Conservation (phyloP, 176 grass and related monocot genomes). For the bread wheat (Triticum aestivum) region DNA sequence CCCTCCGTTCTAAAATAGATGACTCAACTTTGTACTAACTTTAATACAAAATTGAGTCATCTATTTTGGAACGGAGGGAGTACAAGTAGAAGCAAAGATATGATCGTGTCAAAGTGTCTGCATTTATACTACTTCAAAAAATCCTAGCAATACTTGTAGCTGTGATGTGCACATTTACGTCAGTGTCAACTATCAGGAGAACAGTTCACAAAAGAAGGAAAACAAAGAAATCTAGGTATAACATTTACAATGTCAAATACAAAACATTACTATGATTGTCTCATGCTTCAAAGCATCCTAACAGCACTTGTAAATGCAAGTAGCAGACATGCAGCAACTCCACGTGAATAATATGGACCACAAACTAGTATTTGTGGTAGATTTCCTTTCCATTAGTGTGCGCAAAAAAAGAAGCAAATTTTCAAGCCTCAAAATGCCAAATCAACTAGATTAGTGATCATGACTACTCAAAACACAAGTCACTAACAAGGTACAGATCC, state of each 20-base stretch:
- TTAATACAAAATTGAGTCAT: too few species aligned
- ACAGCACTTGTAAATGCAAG: background rate
- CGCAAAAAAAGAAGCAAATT: background rate
- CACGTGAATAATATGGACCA: background rate
- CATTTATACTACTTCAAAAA: background rate
- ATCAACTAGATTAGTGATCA: background rate
- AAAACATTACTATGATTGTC: background rate
- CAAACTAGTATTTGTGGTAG: background rate
- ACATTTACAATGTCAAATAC: background rate
- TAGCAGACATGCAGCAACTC: background rate
- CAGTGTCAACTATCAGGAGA: background rate
- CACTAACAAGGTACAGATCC: background rate
- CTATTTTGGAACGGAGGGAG: too few species aligned
- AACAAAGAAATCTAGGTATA: background rate
- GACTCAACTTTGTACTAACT: too few species aligned
- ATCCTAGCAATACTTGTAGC: background rate
- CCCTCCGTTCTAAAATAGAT: too few species aligned
- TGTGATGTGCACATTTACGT: background rate
- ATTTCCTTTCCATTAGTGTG: slow-evolving; percentile 8
- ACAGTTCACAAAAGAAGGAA: background rate
- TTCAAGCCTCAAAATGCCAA: slow-evolving; percentile 3
- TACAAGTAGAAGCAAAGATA: background rate
- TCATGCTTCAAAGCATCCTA: background rate
- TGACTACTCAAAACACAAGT: background rate
- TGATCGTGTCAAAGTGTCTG: background rate